These are phyloP conservation scores for Cenococcum geophilum DNA, from an alignment of 495 filamentous ascomycete species.

Conservation along the genomic window DNA sequence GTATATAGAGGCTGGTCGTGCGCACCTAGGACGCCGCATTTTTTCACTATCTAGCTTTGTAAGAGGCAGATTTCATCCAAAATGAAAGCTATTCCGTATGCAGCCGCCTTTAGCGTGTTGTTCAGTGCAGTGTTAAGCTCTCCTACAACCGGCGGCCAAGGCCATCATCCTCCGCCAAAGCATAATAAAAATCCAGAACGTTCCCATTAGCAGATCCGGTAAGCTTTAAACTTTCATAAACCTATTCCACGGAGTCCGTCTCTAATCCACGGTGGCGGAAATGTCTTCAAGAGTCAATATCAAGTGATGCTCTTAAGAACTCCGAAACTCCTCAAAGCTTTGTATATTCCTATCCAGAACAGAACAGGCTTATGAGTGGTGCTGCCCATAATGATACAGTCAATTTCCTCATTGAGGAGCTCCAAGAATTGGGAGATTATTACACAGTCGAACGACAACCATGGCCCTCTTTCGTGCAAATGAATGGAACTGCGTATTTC, in stretches of 20 bases:
- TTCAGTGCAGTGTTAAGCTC: background rate
- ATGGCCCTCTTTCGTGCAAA: slow-evolving; percentile 44
- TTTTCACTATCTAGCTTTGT: too few relatives aligned
- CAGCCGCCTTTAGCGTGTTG: background rate
- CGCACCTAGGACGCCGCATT: too few relatives aligned
- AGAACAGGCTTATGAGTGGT: slow-evolving; percentile 56
- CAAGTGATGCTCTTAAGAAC: slow-evolving; percentile 35
- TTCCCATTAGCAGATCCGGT: too few relatives aligned
- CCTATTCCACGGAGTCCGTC: too few relatives aligned
- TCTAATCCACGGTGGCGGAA: slow-evolving; percentile 17
- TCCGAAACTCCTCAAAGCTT: slow-evolving; percentile 43
- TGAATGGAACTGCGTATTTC: slow-evolving; percentile 33
- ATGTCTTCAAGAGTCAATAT: slow-evolving; percentile 42
- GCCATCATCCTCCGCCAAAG: background rate
- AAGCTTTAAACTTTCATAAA: too few relatives aligned
- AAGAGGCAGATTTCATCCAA: too few relatives aligned
- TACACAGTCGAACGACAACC: slow-evolving; percentile 57
- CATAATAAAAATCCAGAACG: background rate
- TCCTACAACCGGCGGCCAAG: background rate
- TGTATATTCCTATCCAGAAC: slow-evolving; percentile 43
- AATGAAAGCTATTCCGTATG: background rate
- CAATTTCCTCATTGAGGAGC: slow-evolving; percentile 52
- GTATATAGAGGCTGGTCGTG: too few relatives aligned
- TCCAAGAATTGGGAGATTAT: slow-evolving; percentile 47
- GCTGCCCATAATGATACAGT: slow-evolving; percentile 59